These are phyloP conservation scores for Penstemon davidsonii DNA, from an alignment of 257 asterid genomes.

Conservation along the genomic window DNA sequence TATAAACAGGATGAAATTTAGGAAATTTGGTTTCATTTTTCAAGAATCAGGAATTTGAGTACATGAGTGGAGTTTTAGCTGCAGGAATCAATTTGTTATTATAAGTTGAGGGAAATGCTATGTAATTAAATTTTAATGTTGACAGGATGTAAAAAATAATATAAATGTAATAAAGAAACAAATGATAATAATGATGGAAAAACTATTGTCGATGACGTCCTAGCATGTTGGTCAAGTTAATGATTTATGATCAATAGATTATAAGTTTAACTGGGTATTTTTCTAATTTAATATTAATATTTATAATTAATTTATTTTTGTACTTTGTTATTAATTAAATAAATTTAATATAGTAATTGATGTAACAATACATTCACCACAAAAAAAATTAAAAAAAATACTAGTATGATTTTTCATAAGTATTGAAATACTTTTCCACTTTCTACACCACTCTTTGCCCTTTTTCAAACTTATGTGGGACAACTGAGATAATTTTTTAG, in stretches of 20 bases:
- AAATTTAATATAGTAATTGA: not conserved
- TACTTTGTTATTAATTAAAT: not conserved
- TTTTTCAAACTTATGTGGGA: constrained; percentile 34
- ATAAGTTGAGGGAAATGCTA: constrained; percentile 5
- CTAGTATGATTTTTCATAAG: not conserved
- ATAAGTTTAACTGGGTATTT: too few species aligned
- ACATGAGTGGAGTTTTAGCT: not conserved
- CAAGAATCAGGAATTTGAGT: not conserved
- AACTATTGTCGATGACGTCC: too few species aligned
- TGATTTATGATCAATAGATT: too few species aligned
- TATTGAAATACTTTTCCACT: constrained; percentile 22
- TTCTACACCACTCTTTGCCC: constrained; percentile 23
- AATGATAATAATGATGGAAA: too few species aligned
- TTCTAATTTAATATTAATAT: too few species aligned
- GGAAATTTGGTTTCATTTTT: constrained; percentile 30
- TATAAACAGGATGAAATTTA: not conserved
- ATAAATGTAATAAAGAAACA: not conserved
- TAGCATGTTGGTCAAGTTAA: too few species aligned
- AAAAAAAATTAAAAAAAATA: too few species aligned
- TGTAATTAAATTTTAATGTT: not conserved
- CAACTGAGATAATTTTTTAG: not conserved
- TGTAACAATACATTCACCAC: not conserved
- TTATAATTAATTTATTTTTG: too few species aligned
- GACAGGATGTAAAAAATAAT: constrained; percentile 1
- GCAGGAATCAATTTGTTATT: not conserved